Evolutionary conservation across 345 rosid genomes (phyloP).

Genomic region (Durio zibethinus): DNA sequence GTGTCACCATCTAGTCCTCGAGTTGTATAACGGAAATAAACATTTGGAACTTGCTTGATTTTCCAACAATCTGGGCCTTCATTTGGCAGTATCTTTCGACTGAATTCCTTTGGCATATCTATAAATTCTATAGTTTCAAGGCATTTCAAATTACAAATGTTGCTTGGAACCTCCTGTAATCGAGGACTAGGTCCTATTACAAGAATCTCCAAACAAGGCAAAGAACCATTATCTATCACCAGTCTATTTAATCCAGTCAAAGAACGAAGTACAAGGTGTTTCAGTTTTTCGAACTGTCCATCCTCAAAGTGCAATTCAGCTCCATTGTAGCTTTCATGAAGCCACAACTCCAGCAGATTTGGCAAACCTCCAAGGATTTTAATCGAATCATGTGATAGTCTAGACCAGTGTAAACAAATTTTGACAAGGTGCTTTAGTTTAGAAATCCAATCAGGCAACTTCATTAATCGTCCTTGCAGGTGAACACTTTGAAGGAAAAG

Average conservation of each 20-base stretch:
- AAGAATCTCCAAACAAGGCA: neutral
- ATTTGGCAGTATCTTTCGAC: neutral
- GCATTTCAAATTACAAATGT: neutral
- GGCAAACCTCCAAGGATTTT: constrained; percentile 2
- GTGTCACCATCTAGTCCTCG: neutral
- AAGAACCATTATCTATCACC: neutral
- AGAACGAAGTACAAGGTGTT: neutral
- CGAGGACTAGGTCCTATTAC: neutral
- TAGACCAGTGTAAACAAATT: neutral
- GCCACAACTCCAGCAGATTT: no score
- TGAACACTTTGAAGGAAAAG: neutral
- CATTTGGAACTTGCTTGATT: neutral
- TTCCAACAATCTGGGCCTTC: neutral
- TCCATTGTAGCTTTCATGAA: no score
- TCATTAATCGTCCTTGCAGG: neutral
- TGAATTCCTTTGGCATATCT: neutral
- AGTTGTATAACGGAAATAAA: neutral
- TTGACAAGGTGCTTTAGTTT: neutral
- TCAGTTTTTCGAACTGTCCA: neutral
- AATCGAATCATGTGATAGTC: neutral
- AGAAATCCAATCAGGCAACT: constrained; percentile 14
- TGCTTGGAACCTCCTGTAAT: neutral
- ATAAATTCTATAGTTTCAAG: neutral
- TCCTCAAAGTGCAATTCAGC: neutral
- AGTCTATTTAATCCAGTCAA: neutral